A percentile compares a stretch with the other conserved stretches of the same genome.
phyloP scores from a whole-genome alignment of 78 protist species.

The Speleostelium caveatum region DNA sequence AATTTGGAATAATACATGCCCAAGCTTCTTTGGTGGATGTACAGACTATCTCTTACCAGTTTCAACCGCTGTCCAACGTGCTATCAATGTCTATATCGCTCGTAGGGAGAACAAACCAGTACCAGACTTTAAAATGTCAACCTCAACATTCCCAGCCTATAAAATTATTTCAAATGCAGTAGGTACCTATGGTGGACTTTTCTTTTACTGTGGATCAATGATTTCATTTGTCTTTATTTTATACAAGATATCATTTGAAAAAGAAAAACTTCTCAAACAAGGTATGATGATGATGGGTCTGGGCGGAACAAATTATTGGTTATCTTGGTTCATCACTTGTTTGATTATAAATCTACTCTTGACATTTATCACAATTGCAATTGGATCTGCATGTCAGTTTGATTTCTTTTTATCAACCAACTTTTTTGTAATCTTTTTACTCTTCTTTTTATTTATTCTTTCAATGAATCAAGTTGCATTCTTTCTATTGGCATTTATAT shows the following conservation, averaged over 20 bases:
- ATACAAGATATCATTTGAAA: constrained; percentile 56
- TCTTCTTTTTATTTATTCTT: constrained; percentile 26
- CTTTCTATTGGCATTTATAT: constrained; percentile 40
- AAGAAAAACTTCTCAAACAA: constrained; percentile 45
- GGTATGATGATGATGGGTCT: constrained; percentile 83
- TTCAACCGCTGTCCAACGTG: constrained; percentile 7
- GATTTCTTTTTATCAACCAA: constrained; percentile 54
- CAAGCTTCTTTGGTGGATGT: constrained; percentile 31
- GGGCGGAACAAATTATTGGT: constrained; percentile 55
- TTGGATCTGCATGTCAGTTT: constrained; percentile 57
- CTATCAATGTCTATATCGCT: background rate
- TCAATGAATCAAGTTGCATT: constrained; percentile 60
- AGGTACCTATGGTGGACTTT: constrained; percentile 37
- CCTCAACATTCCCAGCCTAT: constrained; percentile 19
- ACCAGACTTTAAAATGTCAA: background rate
- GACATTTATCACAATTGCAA: constrained; percentile 37
- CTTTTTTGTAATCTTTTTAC: constrained; percentile 41
- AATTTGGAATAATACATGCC: constrained; percentile 32
- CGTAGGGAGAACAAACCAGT: too few species aligned
- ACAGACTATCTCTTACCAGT: constrained; percentile 11
- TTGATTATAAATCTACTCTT: constrained; percentile 9
- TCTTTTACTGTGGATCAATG: constrained; percentile 76
- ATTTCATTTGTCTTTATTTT: constrained; percentile 48
- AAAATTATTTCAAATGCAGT: background rate
- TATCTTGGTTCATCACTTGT: constrained; percentile 60